These are phyloP conservation scores for Takakia lepidozioides DNA, from an alignment of 225 moss, liverwort and hornwort genomes.

Conservation along the genomic window DNA sequence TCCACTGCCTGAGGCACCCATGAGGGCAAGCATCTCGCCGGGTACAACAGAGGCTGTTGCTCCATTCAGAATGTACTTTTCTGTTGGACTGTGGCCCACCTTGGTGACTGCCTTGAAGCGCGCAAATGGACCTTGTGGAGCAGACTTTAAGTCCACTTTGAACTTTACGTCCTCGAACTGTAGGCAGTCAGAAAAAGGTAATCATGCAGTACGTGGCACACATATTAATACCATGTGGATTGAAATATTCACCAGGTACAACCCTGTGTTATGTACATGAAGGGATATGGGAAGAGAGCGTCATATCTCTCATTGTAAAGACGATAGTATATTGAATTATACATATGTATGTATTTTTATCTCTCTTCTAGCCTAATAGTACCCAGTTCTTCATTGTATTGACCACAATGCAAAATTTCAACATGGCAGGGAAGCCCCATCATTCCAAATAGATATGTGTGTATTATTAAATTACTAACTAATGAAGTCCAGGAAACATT, in stretches of 20 bases:
- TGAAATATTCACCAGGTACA: too few relatives aligned
- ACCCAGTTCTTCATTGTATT: too few relatives aligned
- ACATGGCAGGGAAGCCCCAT: too few relatives aligned
- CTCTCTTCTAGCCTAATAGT: too few relatives aligned
- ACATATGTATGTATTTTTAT: background rate
- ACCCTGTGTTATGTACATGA: background rate
- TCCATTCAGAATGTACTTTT: slow-evolving; percentile 62
- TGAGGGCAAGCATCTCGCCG: slow-evolving; percentile 82
- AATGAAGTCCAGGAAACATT: too few relatives aligned
- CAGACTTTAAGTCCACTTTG: slow-evolving; percentile 36
- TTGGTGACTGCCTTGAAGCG: slow-evolving; percentile 13
- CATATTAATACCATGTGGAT: too few relatives aligned
- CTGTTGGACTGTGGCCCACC: slow-evolving; percentile 16
- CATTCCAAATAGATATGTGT: too few relatives aligned
- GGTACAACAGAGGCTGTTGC: slow-evolving; percentile 72
- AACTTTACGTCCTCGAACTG: slow-evolving; percentile 53
- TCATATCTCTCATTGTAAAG: background rate
- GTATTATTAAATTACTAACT: too few relatives aligned
- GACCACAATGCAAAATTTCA: too few relatives aligned
- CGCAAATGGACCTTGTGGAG: slow-evolving; percentile 13
- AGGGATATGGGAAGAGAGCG: background rate
- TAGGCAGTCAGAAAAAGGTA: background rate
- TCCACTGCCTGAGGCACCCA: slow-evolving; percentile 93
- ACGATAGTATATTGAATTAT: background rate
- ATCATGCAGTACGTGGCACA: too few relatives aligned